Percentiles rank a stretch among this genome's conserved stretches.
These are phyloP conservation scores for Exophiala alcalophila DNA, from an alignment of 2,329 filamentous ascomycete species.

Conservation along the genomic window DNA sequence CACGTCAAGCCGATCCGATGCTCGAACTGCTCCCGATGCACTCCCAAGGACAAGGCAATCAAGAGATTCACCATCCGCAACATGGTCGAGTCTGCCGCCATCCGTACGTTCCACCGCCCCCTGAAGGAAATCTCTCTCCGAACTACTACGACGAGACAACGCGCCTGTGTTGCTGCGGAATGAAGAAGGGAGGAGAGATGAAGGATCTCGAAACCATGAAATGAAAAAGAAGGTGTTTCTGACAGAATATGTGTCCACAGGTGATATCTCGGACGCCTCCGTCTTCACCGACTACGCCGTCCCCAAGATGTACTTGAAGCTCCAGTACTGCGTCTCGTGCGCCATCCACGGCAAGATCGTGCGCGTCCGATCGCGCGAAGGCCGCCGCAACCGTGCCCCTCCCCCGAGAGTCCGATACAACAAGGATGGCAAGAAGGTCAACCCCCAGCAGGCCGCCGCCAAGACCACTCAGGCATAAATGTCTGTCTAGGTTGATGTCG, in stretches of 20 bases:
- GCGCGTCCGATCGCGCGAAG: conserved; percentile 95
- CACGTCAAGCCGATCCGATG: conserved; percentile 99
- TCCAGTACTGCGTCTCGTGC: conserved; percentile 99
- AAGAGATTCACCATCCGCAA: conserved; percentile 99
- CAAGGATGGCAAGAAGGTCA: conserved; percentile 99
- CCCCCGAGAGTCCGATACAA: conserved; percentile 98
- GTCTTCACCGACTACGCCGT: conserved; percentile 99
- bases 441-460: conserved; percentile 68
- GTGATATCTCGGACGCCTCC: conserved; percentile 99
- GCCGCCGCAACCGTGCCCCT: conserved; percentile 97
- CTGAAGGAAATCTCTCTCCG: too few species aligned
- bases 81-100: conserved; percentile 99
- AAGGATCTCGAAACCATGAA: too few species aligned
- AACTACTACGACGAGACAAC: too few species aligned
- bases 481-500: neutral
- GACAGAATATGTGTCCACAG: conserved; percentile 47
- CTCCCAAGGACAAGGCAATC: conserved; percentile 99
- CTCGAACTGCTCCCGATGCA: conserved; percentile 86
- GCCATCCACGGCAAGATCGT: conserved; percentile 99
- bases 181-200: too few species aligned
- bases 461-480: conserved; percentile 53
- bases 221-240: neutral
- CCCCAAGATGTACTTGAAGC: conserved; percentile 99
- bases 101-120: conserved; percentile 68
- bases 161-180: too few species aligned